Conservation (phyloP, 768 basidiomycete species). For the Lactifluus hygrophoroides region DNA sequence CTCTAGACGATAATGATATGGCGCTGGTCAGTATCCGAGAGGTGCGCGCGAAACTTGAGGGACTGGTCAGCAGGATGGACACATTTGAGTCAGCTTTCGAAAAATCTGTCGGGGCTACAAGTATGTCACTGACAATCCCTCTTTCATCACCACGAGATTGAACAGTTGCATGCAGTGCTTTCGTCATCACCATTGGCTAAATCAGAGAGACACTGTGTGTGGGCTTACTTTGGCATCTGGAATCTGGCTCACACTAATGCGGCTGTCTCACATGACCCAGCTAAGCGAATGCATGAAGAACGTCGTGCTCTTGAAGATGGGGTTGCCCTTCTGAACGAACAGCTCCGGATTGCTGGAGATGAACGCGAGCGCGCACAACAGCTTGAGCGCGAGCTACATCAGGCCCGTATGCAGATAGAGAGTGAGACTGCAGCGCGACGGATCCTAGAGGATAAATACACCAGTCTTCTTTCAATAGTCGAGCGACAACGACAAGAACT, state of each 20-base stretch:
- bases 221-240: not conserved
- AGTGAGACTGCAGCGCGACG: constrained; percentile 48
- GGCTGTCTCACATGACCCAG: constrained; percentile 35
- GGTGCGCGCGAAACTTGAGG: constrained; percentile 53
- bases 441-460: constrained; percentile 55
- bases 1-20: constrained; percentile 33
- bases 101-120: constrained; percentile 69
- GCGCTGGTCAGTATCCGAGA: constrained; percentile 49
- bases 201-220: constrained; percentile 65
- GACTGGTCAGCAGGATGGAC: constrained; percentile 70
- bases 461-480: constrained; percentile 43
- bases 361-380: constrained; percentile 46
- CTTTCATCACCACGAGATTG: not conserved
- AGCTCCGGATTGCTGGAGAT: constrained; percentile 34
- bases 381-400: constrained; percentile 55
- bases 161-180: constrained; percentile 40
- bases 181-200: constrained; percentile 61
- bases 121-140: constrained; percentile 34
- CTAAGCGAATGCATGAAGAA: constrained; percentile 64
- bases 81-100: constrained; percentile 73
- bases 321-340: constrained; percentile 42
- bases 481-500: constrained; percentile 46
- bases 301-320: constrained; percentile 46
- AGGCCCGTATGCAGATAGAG: constrained; percentile 52
- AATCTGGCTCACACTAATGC: not conserved